These are phyloP conservation scores for Tetrahymena malaccensis DNA, from an alignment of 73 alveolate species.

Conservation along the genomic window DNA sequence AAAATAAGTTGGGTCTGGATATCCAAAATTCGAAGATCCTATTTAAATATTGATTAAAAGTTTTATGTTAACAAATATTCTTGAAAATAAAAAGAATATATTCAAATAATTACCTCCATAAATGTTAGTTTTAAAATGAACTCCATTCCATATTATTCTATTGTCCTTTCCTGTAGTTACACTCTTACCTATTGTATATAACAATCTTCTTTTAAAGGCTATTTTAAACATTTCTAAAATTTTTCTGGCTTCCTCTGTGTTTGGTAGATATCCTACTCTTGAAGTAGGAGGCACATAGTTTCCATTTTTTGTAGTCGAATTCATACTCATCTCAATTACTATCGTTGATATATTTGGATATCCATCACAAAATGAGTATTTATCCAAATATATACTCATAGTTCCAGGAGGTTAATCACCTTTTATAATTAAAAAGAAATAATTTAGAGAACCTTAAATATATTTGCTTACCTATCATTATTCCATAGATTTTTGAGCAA, in stretches of 20 bases:
- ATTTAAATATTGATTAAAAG: not conserved
- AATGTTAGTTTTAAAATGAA: conserved; percentile 88
- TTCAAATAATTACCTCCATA: conserved; percentile 72
- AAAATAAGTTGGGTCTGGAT: conserved; percentile 95
- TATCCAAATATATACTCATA: conserved; percentile 1
- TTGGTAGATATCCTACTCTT: conserved; percentile 18
- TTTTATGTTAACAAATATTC: not conserved
- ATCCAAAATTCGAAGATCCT: conserved; percentile 57
- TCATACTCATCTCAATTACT: not conserved
- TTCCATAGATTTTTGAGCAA: conserved; percentile 63
- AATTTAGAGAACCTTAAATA: not conserved
- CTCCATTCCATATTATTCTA: conserved; percentile 91
- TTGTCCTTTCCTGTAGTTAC: conserved; percentile 86
- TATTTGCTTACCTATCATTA: not conserved
- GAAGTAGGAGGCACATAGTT: not conserved
- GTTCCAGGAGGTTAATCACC: conserved; percentile 38
- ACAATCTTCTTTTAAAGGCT: conserved; percentile 81
- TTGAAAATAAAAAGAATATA: not conserved
- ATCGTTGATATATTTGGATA: conserved; percentile 1
- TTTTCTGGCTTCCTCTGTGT: conserved; percentile 43
- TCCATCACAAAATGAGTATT: not conserved
- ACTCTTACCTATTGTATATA: conserved; percentile 89
- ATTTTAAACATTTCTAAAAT: conserved; percentile 65
- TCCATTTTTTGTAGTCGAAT: conserved; percentile 17
- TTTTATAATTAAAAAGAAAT: not conserved